Base-by-base conservation (phyloP, 108 stramenopile species). In the Skeletonema costatum region DNA sequence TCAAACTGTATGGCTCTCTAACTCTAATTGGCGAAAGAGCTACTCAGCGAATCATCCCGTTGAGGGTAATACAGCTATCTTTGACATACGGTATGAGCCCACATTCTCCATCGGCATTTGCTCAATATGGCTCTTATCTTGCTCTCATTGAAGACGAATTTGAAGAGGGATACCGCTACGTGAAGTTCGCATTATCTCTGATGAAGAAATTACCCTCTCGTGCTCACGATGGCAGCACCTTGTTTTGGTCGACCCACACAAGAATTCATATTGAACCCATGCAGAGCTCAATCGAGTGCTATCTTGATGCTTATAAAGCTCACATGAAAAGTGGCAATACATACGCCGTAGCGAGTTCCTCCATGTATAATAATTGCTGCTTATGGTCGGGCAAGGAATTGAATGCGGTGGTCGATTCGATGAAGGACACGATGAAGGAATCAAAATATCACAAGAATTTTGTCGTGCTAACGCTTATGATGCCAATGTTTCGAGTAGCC, bases 11-110 rank as follows among this genome's bases (percentile, higher is more conserved):
- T 7, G 33, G 3, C 0, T 12, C 1, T 7, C n/a, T 30, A 36
- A 14, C 14, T 63, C 9, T 35, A 9, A 31, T 19, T 74, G 30
- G 25, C 14, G 31, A 25, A 4, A 51, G 50, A 74, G 41, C 32
- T 64, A n/a, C 10, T 36, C 10, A n/a, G 32, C 69, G 21, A 33
- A 8, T 65, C 2, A 29, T 74, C 3, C 32, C 38, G 5, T 30
- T 79, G 38, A 66, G 68, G 44, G 60, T 79, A 46, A 70, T 74
- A 1, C 17, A 69, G 25, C 25, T 74, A 13, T 68, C 78, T 4
- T 59, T 79, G 21, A 32, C 12, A 9, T 62, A 79, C 66, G 78
- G 78, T 16, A 21, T 79, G 25, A 60, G 65, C 5, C 60, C 73
- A 16, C 9, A 42, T 2, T 74, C 78, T 11, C 53, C 78, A 0